A percentile compares a stretch with the other conserved stretches of the same genome.
Conservation (phyloP, 768 basidiomycete genomes). For the Russula foetens region DNA sequence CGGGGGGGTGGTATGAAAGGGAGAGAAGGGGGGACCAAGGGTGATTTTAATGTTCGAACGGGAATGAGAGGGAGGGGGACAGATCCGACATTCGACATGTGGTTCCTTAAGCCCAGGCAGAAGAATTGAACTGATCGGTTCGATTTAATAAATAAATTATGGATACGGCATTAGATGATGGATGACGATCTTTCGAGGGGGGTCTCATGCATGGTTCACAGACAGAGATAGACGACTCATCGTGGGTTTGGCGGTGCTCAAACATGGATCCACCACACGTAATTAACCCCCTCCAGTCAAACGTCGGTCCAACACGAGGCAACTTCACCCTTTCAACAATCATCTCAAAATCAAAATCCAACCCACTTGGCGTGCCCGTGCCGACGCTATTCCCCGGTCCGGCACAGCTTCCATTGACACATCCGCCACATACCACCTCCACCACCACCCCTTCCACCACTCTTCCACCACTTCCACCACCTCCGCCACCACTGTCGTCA, state of each 20-base stretch:
- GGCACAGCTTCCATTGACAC: not conserved
- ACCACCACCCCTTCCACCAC: not conserved
- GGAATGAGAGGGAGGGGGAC: constrained; percentile 29
- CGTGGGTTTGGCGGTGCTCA: not conserved
- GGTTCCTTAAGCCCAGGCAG: constrained; percentile 28
- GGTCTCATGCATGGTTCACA: constrained; percentile 8
- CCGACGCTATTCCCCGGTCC: not conserved
- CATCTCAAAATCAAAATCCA: too few relatives aligned
- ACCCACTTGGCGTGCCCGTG: too few relatives aligned
- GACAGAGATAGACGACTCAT: not conserved
- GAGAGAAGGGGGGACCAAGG: constrained; percentile 30
- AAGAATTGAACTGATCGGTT: constrained; percentile 32
- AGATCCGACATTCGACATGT: constrained; percentile 27
- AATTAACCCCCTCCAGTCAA: constrained; percentile 2
- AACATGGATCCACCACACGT: constrained; percentile 10
- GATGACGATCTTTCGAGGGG: constrained; percentile 16
- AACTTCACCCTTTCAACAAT: too few relatives aligned
- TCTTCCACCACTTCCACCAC: too few relatives aligned
- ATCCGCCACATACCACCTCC: not conserved
- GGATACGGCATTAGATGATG: constrained; percentile 26
- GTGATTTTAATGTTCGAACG: constrained; percentile 32
- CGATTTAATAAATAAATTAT: constrained; percentile 23
- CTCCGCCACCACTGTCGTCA: constrained; percentile 22
- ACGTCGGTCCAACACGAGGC: not conserved
- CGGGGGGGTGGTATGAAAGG: constrained; percentile 18